phyloP scores from a whole-genome alignment of 148 eudicot genomes.

The Euryodendron excelsum region DNA sequence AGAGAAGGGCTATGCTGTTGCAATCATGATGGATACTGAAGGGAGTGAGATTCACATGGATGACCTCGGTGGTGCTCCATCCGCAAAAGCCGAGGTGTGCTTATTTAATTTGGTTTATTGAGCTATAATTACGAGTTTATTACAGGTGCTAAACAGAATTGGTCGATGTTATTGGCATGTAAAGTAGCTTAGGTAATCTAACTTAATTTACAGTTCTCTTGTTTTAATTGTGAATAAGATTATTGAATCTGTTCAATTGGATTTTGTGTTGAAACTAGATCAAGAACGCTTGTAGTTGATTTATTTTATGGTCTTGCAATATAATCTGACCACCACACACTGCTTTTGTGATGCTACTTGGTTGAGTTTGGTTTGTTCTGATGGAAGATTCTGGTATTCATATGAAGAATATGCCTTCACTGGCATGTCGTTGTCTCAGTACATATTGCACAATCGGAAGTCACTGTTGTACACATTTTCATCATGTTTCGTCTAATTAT shows the following conservation, averaged over 20 bases:
- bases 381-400: background rate
- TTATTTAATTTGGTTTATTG: background rate
- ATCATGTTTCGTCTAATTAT: background rate
- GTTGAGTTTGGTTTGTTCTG: slow-evolving; percentile 1
- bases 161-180: no score
- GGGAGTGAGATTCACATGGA: slow-evolving; percentile 99
- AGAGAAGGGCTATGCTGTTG: slow-evolving; percentile 90
- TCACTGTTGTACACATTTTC: background rate
- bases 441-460: background rate
- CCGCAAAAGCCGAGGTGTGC: slow-evolving; percentile 84
- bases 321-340: background rate
- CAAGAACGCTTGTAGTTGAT: no score
- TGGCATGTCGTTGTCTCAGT: background rate
- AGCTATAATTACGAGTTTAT: no score
- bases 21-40: slow-evolving; percentile 97
- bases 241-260: background rate
- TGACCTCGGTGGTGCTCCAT: slow-evolving; percentile 81
- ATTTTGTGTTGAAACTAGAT: background rate
- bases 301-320: no score
- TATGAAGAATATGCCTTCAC: background rate
- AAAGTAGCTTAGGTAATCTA: no score
- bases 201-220: no score
- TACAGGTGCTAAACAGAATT: no score
- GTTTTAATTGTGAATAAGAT: no score
- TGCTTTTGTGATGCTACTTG: background rate